Evolutionary conservation across 805 yeast genomes (phyloP).

Genomic region (Starmerella geochares): DNA sequence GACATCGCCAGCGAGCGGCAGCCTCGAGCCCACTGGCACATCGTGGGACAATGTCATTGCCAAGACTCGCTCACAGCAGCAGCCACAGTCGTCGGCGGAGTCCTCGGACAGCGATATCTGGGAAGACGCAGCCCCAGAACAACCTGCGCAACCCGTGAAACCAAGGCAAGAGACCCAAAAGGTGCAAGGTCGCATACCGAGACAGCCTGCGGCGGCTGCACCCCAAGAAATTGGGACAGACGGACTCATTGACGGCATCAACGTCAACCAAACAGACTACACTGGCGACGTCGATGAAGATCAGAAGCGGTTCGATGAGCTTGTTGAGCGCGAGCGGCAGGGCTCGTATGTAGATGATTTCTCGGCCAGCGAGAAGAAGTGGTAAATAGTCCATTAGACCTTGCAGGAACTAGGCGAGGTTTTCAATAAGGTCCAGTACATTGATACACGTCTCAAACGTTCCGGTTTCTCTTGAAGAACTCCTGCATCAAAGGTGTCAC

Average conservation of each 20-base stretch:
- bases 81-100: not conserved
- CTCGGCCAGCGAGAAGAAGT: slow-evolving; percentile 23
- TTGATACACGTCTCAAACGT: too few species aligned
- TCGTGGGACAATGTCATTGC: slow-evolving; percentile 20
- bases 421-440: too few species aligned
- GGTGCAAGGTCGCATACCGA: not conserved
- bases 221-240: not conserved
- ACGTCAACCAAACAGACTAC: not conserved
- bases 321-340: slow-evolving; percentile 20
- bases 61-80: not conserved
- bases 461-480: slow-evolving; percentile 4
- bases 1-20: not conserved
- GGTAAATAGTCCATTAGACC: slow-evolving; percentile 10
- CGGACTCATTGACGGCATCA: not conserved
- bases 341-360: slow-evolving; percentile 19
- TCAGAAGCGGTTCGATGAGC: slow-evolving; percentile 21
- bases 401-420: too few species aligned
- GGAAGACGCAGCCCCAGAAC: not conserved
- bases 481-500: slow-evolving; percentile 4
- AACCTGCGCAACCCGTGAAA: not conserved
- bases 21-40: slow-evolving; percentile 16
- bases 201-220: not conserved
- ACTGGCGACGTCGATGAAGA: slow-evolving; percentile 11
- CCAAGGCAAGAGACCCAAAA: not conserved
- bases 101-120: not conserved